These are phyloP conservation scores for Synchytrium microbalum DNA, from an alignment of 371 early-diverging fungal genomes.

Conservation along the genomic window DNA sequence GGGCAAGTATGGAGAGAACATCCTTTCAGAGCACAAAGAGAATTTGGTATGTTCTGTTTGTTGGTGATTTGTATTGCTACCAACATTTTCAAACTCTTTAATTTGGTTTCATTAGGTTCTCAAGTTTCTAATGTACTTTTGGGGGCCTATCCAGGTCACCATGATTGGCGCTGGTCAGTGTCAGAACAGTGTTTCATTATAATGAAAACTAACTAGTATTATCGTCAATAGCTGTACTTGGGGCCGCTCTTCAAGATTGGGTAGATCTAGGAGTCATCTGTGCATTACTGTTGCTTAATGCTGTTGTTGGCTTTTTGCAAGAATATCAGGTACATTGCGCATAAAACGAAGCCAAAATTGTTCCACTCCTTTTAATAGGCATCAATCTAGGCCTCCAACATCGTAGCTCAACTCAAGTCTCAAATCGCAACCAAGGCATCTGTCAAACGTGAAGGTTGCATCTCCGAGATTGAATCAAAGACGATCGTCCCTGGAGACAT, in stretches of 20 bases:
- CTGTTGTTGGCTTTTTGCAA: constrained; percentile 27
- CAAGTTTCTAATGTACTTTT: constrained; percentile 20
- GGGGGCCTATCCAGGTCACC: constrained; percentile 17
- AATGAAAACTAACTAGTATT: background rate
- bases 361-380: background rate
- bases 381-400: constrained; percentile 2
- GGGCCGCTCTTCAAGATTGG: constrained; percentile 15
- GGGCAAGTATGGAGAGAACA: constrained; percentile 13
- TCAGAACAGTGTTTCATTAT: too few relatives aligned
- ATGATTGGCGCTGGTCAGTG: constrained; percentile 14
- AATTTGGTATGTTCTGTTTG: constrained; percentile 9
- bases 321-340: constrained; percentile 24
- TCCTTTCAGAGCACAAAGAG: constrained; percentile 16
- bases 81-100: background rate
- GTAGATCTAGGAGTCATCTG: constrained; percentile 18
- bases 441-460: constrained; percentile 19
- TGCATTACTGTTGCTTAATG: constrained; percentile 23
- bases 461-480: constrained; percentile 11
- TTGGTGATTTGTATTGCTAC: background rate
- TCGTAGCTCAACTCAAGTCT: constrained; percentile 6
- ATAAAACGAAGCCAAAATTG: too few relatives aligned
- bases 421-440: constrained; percentile 15
- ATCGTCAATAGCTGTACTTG: constrained; percentile 10
- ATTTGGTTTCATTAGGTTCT: background rate
- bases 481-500: constrained; percentile 28